Conservation (phyloP, 768 basidiomycete genomes). For the Mycena vulgaris region DNA sequence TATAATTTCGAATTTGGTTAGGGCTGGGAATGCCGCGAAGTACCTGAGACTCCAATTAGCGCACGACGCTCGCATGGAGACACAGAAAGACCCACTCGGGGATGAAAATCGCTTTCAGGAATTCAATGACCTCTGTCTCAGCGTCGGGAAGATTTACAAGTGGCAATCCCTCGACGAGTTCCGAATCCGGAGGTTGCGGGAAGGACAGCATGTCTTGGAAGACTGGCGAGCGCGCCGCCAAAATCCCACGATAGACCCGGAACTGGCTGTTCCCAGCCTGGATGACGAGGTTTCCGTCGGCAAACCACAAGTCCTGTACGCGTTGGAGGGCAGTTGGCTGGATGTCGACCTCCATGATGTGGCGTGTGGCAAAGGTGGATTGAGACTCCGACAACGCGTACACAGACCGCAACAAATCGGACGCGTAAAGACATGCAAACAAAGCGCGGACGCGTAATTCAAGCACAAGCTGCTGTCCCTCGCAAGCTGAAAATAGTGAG, state of each 20-base stretch:
- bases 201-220: constrained; percentile 14
- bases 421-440: too few relatives aligned
- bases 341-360: background rate
- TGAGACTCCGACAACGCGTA: constrained; percentile 5
- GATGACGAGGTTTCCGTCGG: constrained; percentile 39
- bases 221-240: background rate
- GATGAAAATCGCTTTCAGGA: background rate
- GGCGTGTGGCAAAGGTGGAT: background rate
- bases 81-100: background rate
- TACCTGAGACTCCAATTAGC: background rate
- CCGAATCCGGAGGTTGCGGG: constrained; percentile 12
- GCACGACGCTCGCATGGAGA: too few relatives aligned
- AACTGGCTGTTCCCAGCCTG: constrained; percentile 32
- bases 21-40: background rate
- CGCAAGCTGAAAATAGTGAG: too few relatives aligned
- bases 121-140: background rate
- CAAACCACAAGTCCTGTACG: constrained; percentile 8
- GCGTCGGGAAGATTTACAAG: constrained; percentile 24
- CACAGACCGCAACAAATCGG: background rate
- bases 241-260: constrained; percentile 30
- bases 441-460: too few relatives aligned
- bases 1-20: background rate
- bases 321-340: background rate
- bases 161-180: constrained; percentile 33
- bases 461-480: too few relatives aligned